phyloP scores from a whole-genome alignment of 306 rosid genomes.

The Spatholobus suberectus region DNA sequence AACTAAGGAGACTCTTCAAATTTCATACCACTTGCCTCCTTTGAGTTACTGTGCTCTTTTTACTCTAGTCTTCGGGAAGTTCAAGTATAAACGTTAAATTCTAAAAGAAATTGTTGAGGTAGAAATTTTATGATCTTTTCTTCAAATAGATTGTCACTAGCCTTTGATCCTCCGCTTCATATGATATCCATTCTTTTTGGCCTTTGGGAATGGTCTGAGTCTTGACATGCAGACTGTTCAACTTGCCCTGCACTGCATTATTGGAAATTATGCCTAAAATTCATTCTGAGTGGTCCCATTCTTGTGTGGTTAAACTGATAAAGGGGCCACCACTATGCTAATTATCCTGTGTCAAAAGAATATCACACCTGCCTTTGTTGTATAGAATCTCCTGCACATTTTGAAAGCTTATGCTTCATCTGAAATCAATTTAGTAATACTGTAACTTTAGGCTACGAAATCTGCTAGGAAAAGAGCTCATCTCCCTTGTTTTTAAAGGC shows the following conservation, averaged over 20 bases:
- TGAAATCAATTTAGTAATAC: neutral
- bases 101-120: neutral
- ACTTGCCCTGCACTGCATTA: neutral
- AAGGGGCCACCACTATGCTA: neutral
- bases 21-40: conserved; percentile 2
- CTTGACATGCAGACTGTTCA: neutral
- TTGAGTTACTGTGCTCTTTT: neutral
- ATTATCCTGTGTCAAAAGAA: neutral
- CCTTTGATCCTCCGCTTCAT: neutral
- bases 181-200: neutral
- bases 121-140: neutral
- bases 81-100: neutral
- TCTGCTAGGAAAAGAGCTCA: neutral
- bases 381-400: neutral
- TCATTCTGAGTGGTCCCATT: neutral
- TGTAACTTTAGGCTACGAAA: neutral
- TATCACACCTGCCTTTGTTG: neutral
- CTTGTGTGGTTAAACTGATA: neutral
- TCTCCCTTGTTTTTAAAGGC: neutral
- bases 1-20: neutral
- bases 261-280: neutral
- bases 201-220: neutral
- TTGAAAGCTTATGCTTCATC: neutral
- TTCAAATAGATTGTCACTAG: neutral
- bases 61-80: neutral